Evolutionary conservation across 2,329 filamentous ascomycete genomes (phyloP), one percentile per base, ranked within the genome.

Genomic region (Calonectria crousiana): DNA sequence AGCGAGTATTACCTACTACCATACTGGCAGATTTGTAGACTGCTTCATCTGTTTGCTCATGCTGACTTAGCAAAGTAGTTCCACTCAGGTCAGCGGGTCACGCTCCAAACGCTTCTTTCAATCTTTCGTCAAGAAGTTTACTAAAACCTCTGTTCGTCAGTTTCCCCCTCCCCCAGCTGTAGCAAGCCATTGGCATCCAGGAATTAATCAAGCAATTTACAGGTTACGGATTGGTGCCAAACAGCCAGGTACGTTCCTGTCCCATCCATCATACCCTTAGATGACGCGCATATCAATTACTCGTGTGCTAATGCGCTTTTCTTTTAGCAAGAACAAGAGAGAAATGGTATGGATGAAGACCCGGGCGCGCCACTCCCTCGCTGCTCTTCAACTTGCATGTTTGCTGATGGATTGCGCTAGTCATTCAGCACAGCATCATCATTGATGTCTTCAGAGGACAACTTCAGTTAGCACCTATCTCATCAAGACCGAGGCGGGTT

Each of bases 371-470:
- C 30, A 32, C 30, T 32, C 30, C 30, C 30, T 32, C 30, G 8
- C 30, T 8, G 8, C 30, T 32, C 30, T 38, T 38, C 10, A 38
- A 20, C 11, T 60, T n/a, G 32, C 32, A n/a, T 26, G 53, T 51
- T 38, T 62, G 36, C 76, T 79, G 53, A 78, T 60, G 67, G 56
- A 64, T 53, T 69, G 34, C 65, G n/a, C 64, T 20, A 79, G 78
- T 76, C 6, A 79, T 79, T 26, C 78, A 79, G 49, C 78, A 79
- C 64, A 72, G 64, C 9, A 26, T 79, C 47, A 79, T 79, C 4
- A 64, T 76, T 32, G 72, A 79, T 52, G 52, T 79, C 47, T 79
- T 79, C 28, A 73, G 73, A 64, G 78, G 78, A 2, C 76, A 70
- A 26, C 78, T 78, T 71, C 72, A 79, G 11, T 69, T 79, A 53